Evolutionary conservation across 2,329 filamentous ascomycete species (phyloP).

Genomic region (Aspergillus fumigatiaffinis): DNA sequence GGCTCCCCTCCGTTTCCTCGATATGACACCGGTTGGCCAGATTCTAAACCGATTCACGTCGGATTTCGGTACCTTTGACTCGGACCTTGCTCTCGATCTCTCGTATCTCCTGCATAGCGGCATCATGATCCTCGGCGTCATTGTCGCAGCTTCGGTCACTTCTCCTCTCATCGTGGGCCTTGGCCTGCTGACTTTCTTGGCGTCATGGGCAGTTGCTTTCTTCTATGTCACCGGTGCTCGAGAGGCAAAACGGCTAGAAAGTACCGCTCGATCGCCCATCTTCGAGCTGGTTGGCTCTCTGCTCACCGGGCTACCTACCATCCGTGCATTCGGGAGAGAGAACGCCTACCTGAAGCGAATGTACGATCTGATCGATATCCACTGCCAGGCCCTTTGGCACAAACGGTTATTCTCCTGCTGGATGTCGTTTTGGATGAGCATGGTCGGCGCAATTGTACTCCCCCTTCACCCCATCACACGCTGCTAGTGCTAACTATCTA

Average conservation of each 20-base stretch:
- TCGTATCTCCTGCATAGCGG: slow-evolving; percentile 57
- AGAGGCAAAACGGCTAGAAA: slow-evolving; percentile 71
- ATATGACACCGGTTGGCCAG: slow-evolving; percentile 71
- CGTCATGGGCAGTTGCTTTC: no score
- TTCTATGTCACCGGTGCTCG: slow-evolving; percentile 52
- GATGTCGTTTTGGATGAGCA: slow-evolving; percentile 67
- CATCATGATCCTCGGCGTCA: slow-evolving; percentile 61
- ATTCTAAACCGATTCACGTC: slow-evolving; percentile 73
- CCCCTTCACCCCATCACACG: no score
- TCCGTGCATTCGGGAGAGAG: slow-evolving; percentile 67
- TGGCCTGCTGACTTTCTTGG: no score
- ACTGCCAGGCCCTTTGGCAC: slow-evolving; percentile 42
- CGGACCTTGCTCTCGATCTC: slow-evolving; percentile 59
- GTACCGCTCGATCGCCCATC: slow-evolving; percentile 69
- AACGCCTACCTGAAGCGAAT: slow-evolving; percentile 64
- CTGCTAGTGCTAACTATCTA: slow-evolving; percentile 41
- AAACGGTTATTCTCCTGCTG: slow-evolving; percentile 70
- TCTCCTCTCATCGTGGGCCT: no score
- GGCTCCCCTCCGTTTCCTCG: slow-evolving; percentile 70
- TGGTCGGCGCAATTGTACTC: slow-evolving; percentile 53
- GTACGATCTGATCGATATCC: slow-evolving; percentile 26
- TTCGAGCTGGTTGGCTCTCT: slow-evolving; percentile 76
- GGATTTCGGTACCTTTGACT: slow-evolving; percentile 71
- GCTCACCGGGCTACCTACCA: slow-evolving; percentile 66
- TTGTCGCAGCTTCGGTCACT: slow-evolving; percentile 50